phyloP scores from a whole-genome alignment of 2,329 filamentous ascomycete genomes.

The Tothia fuscella region DNA sequence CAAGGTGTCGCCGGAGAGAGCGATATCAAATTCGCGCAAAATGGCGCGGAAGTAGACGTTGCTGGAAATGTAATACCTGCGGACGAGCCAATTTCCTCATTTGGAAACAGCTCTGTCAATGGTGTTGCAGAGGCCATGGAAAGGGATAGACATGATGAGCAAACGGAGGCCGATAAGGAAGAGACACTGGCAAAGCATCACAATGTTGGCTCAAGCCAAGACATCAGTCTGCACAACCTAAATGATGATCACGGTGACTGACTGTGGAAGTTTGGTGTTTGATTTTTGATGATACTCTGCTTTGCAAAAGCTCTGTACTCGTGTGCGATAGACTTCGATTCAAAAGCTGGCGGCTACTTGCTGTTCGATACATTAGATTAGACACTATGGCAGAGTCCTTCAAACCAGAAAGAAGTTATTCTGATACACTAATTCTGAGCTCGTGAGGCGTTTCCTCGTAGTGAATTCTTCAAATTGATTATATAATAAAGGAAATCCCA shows the following conservation, averaged over 20 bases:
- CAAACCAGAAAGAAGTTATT: too few species aligned
- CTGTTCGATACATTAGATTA: too few species aligned
- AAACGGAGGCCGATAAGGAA: conserved; percentile 5
- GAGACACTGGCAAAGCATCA: background rate
- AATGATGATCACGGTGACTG: conserved; percentile 11
- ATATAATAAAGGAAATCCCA: too few species aligned
- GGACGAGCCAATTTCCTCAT: background rate
- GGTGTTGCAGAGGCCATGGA: background rate
- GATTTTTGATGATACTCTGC: too few species aligned
- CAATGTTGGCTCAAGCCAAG: conserved; percentile 8
- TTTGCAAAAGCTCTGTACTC: too few species aligned
- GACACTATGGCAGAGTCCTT: too few species aligned
- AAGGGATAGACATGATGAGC: background rate
- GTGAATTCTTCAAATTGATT: too few species aligned
- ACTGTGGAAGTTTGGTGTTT: background rate
- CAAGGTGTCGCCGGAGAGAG: conserved; percentile 48
- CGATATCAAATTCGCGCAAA: conserved; percentile 50
- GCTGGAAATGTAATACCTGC: conserved; percentile 10
- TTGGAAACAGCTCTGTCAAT: background rate
- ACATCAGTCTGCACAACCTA: conserved; percentile 13
- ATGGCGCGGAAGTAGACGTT: conserved; percentile 35
- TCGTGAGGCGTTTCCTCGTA: too few species aligned
- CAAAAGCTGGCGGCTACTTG: too few species aligned
- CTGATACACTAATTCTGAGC: too few species aligned
- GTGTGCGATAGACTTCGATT: too few species aligned